A percentile compares a stretch with the other conserved stretches of the same genome.
phyloP scores from a whole-genome alignment of 768 basidiomycete species.

The Suillus subalutaceus region DNA sequence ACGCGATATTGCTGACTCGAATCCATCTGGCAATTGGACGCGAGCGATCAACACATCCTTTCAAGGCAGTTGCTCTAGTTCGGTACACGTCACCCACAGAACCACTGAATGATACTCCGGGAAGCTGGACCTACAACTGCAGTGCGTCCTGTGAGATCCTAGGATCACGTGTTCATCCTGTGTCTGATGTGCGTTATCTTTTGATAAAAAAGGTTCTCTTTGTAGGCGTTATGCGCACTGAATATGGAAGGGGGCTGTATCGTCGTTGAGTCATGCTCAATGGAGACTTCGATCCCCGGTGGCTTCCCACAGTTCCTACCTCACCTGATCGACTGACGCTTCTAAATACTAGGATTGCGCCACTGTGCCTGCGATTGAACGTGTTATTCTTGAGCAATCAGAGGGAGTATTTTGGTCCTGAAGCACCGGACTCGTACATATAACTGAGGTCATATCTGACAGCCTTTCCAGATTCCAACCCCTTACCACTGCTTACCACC shows the following conservation, averaged over 20 bases:
- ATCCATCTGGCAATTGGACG: background rate
- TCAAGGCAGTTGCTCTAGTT: background rate
- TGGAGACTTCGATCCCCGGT: background rate
- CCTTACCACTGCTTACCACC: no score
- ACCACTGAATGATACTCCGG: background rate
- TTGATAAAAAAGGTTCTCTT: background rate
- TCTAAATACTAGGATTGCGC: constrained; percentile 7
- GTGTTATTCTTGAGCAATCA: background rate
- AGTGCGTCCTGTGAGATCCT: constrained; percentile 1
- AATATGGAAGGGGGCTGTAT: background rate
- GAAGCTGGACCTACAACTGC: constrained; percentile 6
- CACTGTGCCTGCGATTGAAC: background rate
- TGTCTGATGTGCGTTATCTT: background rate
- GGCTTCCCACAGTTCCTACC: background rate
- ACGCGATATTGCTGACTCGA: background rate
- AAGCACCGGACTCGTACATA: background rate
- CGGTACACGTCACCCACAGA: background rate
- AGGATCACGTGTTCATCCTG: background rate
- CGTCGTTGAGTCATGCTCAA: background rate
- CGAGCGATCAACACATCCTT: background rate
- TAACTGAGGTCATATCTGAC: background rate
- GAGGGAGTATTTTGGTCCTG: background rate
- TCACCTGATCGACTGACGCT: background rate
- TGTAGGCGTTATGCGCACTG: background rate
- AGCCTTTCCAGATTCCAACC: background rate